Evolutionary conservation across 371 early-diverging fungal species (phyloP), one percentile per base, ranked within the genome.

Genomic region (Rhizopus sp.): DNA sequence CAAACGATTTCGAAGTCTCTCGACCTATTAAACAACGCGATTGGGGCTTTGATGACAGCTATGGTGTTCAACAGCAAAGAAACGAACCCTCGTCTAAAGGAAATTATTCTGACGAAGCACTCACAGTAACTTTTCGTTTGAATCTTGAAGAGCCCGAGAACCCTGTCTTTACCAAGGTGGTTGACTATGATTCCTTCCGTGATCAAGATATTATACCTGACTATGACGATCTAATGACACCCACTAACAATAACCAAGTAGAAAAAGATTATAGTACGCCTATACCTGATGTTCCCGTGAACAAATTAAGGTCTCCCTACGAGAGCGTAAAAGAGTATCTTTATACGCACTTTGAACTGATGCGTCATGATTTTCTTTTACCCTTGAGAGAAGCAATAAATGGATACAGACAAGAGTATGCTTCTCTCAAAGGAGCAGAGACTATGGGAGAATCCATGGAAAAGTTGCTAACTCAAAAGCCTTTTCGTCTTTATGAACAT

Each of bases 321-420:
- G 81, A 83, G 5, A 76, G 72, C 12, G 64, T 69, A 0, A 82
- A 86, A 1, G 70, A 85, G 45, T 84, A 87, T 53, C 53, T 88
- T 1, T 78, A 83, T 55, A 85, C 88, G 0, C 88, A 88, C 42
- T 88, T 82, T 55, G 77, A 74, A 37, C 63, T 90, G 44, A 71
- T 90, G 65, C 74, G 88, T 0, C 85, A 85, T 15, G 90, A 88
- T 54, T 73, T 78, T 23, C 57, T 82, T 23, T 73, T 85, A 0
- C 85, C 86, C 9, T 61, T 86, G 13, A 72, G 81, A 42, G 69
- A 72, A 15, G 83, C 85, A 4, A 77, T 86, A 35, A 60, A 66
- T 16, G 51, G 61, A 0, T 84, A 80, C 33, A 70, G 77, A 23
- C 50, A 57, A 38, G 58, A 37, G 6, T 57, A 46, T 35, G 44